A percentile compares a stretch with the other conserved stretches of the same genome.
These are phyloP conservation scores for Leccinum griseonigrum DNA, from an alignment of 1,284 basidiomycete species.

Conservation along the genomic window DNA sequence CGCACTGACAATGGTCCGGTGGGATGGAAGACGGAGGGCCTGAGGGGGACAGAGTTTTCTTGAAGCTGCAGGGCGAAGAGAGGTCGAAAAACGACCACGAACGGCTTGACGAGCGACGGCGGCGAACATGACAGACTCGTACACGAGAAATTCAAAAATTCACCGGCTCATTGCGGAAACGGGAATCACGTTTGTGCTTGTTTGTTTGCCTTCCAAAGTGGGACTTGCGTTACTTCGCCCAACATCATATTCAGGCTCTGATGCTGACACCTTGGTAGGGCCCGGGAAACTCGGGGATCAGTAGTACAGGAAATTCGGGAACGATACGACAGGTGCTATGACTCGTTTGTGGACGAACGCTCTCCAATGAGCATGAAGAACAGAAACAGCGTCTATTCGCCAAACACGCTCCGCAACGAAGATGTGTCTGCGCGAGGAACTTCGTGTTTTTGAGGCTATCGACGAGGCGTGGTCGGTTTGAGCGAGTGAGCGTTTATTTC, in stretches of 20 bases:
- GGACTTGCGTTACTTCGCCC: constrained; percentile 66
- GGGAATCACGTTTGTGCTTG: constrained; percentile 20
- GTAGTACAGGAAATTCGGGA: not conserved
- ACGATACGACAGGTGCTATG: constrained; percentile 42
- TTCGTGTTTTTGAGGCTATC: constrained; percentile 92
- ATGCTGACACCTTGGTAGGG: constrained; percentile 15
- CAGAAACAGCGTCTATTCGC: constrained; percentile 70
- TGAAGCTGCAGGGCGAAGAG: constrained; percentile 1
- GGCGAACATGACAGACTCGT: constrained; percentile 22
- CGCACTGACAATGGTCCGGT: constrained; percentile 33
- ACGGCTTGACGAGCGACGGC: constrained; percentile 20
- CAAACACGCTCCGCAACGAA: constrained; percentile 80
- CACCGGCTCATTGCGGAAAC: constrained; percentile 12
- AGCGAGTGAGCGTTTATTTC: constrained; percentile 60
- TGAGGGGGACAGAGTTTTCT: not conserved
- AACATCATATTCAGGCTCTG: constrained; percentile 97
- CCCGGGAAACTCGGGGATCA: constrained; percentile 6
- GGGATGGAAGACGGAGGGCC: constrained; percentile 7
- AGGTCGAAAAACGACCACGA: constrained; percentile 15
- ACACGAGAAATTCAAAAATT: not conserved
- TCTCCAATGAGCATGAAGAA: constrained; percentile 47
- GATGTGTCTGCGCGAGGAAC: constrained; percentile 85
- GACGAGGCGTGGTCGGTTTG: constrained; percentile 79
- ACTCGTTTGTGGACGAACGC: constrained; percentile 64
- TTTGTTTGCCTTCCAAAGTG: not conserved